These are phyloP conservation scores for Lactarius tabidus DNA, from an alignment of 768 basidiomycete species.

Conservation along the genomic window DNA sequence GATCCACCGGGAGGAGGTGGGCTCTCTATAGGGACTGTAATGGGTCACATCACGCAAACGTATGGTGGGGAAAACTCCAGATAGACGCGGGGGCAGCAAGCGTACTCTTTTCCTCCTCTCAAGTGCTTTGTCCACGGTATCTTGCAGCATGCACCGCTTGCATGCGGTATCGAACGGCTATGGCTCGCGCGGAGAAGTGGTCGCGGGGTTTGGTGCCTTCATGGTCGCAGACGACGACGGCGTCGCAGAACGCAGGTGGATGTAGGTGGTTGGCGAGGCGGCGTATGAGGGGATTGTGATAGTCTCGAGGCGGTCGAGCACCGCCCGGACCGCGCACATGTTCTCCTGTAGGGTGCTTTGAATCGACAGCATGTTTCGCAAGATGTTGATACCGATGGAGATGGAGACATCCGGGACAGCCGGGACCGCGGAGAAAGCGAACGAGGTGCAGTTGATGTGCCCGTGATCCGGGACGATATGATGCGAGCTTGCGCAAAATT, in stretches of 20 bases:
- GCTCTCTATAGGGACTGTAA: not conserved
- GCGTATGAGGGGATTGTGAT: constrained; percentile 84
- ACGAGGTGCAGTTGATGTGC: constrained; percentile 94
- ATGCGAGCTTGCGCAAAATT: constrained; percentile 93
- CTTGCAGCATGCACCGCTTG: too few species aligned
- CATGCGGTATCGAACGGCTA: too few species aligned
- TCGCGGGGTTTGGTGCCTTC: too few species aligned
- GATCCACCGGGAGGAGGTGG: too few species aligned
- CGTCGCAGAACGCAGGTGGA: too few species aligned
- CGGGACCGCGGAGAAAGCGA: constrained; percentile 96
- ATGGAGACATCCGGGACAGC: constrained; percentile 86
- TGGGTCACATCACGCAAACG: not conserved
- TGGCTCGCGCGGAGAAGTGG: too few species aligned
- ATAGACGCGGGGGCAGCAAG: constrained; percentile 39
- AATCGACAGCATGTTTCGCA: constrained; percentile 71
- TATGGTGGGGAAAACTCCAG: not conserved
- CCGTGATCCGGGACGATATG: constrained; percentile 87
- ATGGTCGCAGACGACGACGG: too few species aligned
- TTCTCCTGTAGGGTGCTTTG: constrained; percentile 79
- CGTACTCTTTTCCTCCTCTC: constrained; percentile 87
- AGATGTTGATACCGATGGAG: constrained; percentile 78
- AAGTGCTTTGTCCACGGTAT: constrained; percentile 80
- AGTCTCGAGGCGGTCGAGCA: constrained; percentile 79
- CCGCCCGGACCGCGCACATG: constrained; percentile 62
- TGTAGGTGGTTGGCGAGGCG: too few species aligned